These are phyloP conservation scores for Alternaria consortialis DNA, from an alignment of 2,329 filamentous ascomycete species.

Conservation along the genomic window DNA sequence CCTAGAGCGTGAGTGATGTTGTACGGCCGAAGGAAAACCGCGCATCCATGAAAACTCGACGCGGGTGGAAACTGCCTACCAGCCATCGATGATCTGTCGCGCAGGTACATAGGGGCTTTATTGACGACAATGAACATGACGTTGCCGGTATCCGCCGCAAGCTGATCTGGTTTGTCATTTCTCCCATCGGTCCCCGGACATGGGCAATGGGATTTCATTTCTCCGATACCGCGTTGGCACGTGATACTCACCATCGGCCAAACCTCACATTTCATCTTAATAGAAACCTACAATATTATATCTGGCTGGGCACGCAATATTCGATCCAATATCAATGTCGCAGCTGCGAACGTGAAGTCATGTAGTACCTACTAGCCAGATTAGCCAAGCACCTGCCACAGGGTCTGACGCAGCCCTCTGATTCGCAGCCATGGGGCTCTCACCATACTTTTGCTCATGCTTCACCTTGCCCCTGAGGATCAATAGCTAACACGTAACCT, in stretches of 20 bases:
- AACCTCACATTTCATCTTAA: slow-evolving; percentile 8
- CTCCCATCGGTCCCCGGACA: slow-evolving; percentile 8
- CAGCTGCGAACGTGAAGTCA: slow-evolving; percentile 30
- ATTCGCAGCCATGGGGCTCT: slow-evolving; percentile 28
- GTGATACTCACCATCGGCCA: slow-evolving; percentile 18
- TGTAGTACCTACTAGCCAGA: slow-evolving; percentile 29
- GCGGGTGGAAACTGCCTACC: slow-evolving; percentile 3
- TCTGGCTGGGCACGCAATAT: slow-evolving; percentile 9
- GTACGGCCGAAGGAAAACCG: neutral
- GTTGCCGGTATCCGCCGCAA: slow-evolving; percentile 12
- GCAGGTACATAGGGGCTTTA: neutral
- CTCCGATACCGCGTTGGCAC: slow-evolving; percentile 24
- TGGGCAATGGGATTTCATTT: slow-evolving; percentile 6
- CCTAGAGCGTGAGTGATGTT: neutral
- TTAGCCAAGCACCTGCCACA: slow-evolving; percentile 29
- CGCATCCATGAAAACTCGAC: slow-evolving; percentile 2
- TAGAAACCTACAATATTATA: slow-evolving; percentile 1
- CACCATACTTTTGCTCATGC: slow-evolving; percentile 16
- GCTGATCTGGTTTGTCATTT: neutral
- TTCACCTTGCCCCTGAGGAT: slow-evolving; percentile 6
- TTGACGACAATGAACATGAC: neutral
- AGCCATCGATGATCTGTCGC: neutral
- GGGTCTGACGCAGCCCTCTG: slow-evolving; percentile 25
- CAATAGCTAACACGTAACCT: slow-evolving; percentile 2
- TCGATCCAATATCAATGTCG: slow-evolving; percentile 33